Conservation (phyloP, 371 early-diverging fungal species). For the Mortierella sp. region DNA sequence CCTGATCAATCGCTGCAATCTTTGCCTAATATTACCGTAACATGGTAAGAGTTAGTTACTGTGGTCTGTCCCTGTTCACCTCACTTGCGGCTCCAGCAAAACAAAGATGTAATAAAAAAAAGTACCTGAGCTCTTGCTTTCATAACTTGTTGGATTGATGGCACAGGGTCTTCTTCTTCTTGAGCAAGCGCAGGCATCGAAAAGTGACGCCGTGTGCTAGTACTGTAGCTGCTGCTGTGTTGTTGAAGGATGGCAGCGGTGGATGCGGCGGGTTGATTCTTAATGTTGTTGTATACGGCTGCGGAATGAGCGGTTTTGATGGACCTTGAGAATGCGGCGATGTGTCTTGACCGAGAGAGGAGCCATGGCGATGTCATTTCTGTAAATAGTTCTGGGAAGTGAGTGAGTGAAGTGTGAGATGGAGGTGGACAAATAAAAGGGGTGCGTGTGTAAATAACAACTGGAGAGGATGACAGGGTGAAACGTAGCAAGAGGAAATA, state of each 20-base stretch:
- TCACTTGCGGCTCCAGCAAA: background rate
- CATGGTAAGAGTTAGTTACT: background rate
- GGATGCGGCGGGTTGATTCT: background rate
- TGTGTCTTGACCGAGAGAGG: slow-evolving; percentile 21
- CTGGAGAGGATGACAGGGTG: too few relatives aligned
- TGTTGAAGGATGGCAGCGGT: background rate
- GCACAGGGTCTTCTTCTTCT: slow-evolving; percentile 37
- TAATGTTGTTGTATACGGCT: background rate
- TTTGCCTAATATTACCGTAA: slow-evolving; percentile 36
- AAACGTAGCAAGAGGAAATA: background rate
- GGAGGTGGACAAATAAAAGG: background rate
- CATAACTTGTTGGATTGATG: background rate
- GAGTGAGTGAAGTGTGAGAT: background rate
- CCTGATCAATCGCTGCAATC: slow-evolving; percentile 60
- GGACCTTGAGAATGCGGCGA: slow-evolving; percentile 17
- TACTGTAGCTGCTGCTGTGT: background rate
- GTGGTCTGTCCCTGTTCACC: background rate
- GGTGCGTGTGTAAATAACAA: background rate
- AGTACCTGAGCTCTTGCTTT: slow-evolving; percentile 36
- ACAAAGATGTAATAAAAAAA: background rate
- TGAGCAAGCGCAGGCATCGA: slow-evolving; percentile 42
- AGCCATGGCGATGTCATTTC: slow-evolving; percentile 24
- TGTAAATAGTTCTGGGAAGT: background rate
- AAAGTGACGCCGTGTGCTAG: slow-evolving; percentile 20
- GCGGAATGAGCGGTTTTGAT: background rate